Evolutionary conservation across 805 yeast genomes (phyloP), one percentile per base, ranked within the genome.

Genomic region (Kluyveromyces aestuarii): DNA sequence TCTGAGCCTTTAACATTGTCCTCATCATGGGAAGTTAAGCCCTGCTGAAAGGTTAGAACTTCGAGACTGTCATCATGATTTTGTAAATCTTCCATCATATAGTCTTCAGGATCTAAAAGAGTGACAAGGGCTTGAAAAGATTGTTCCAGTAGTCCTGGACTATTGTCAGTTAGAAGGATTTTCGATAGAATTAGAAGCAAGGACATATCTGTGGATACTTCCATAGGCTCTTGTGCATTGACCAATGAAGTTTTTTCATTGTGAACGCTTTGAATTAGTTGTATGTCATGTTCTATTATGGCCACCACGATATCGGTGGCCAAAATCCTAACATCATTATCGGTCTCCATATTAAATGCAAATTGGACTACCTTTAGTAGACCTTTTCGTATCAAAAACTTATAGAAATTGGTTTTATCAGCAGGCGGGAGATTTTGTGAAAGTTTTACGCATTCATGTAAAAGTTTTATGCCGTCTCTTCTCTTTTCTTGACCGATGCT

Each of bases 281-380:
- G 64, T 9, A 86, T 82, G 59, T 89, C 96, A 56, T 86, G 91
- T 50, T 90, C 96, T 25, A 90, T 82, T 5, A 89, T 81, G 1
- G 88, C 72, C 8, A 86, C 84, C 14, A 90, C 76, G 8, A 87
- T 67, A 60, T 91, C 97, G 0, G 93, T 82, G 0, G 95, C 95
- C 19, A 85, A 60, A 2, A 82, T 79, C 48, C 91, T 71, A 9
- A 80, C 73, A 37, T 53, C 58, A 40, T 60, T 58, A 43, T 63
- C 66, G 2, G 57, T 61, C 44, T 67, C 62, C 55, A 79, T 82
- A 25, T 72, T 70, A 47, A 91, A 72, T 0, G 96, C 91, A 71
- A 80, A 88, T 38, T 76, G 74, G 21, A 91, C 71, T 67, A 87
- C 77, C 49, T 74, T 74, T 54, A 87, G 79, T 19, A 91, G 69